Evolutionary conservation across 2,329 filamentous ascomycete genomes (phyloP), one percentile per base, ranked within the genome.

Genomic region (Beauveria caledonica): DNA sequence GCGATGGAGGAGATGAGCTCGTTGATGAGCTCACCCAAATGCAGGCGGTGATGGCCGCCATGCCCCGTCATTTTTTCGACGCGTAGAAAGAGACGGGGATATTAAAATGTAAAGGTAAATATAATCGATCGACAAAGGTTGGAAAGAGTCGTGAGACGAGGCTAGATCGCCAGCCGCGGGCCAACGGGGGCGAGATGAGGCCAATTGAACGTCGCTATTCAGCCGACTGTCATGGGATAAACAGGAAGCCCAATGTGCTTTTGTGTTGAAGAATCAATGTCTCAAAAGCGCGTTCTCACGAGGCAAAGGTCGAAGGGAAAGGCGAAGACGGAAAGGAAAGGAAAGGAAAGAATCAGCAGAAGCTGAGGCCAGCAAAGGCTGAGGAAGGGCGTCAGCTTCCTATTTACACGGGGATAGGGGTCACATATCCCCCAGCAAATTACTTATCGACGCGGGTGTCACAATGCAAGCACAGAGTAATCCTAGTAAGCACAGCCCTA

Each of bases 401-500:
- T 59, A 59, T 59, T 59, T 46, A 59, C 57, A 39, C 11, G n/a
- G 36, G 44, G 25, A 21, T 25, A 46, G 57, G 48, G 57, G 48
- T 52, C 57, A n/a, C 48, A 53, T 52, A 52, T 46, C 46, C 46
- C 27, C 46, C 46, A 51, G 56, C 57, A 59, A 52, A 59, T 59
- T 52, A 52, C n/a, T 58, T 52, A 17, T 23, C 23, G 25, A 52
- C 17, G 19, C 25, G 13, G 29, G 57, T 53, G 40, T 52, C 40
- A 53, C 57, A 36, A 46, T 50, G 46, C 46, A 53, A 46, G 46
- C 40, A 52, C 36, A 21, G 29, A 9, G 48, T 46, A 21, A 59
- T 58, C 45, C 46, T 21, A 59, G 42, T 45, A 59, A 53, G 57
- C 57, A 59, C 57, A 59, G 57, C 57, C 57, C 57, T 59, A 59